Evolutionary conservation across 495 filamentous ascomycete genomes (phyloP).

Genomic region (Choiromyces venosus): DNA sequence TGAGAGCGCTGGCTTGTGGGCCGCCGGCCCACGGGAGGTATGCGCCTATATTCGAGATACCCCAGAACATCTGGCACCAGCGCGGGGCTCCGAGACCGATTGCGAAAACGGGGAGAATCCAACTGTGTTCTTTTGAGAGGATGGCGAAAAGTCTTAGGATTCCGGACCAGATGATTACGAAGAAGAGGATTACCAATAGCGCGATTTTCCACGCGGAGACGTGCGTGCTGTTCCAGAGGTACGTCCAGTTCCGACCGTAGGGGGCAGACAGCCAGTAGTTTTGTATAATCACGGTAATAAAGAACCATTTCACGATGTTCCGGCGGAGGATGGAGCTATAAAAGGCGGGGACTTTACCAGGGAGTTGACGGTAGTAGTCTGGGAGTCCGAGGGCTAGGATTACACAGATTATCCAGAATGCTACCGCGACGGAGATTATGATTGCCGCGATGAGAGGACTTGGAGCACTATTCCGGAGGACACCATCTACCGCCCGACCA

Average conservation of each 20-base stretch:
- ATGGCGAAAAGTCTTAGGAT: conserved; percentile 49
- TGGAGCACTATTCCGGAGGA: conserved; percentile 19
- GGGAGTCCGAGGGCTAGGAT: conserved; percentile 56
- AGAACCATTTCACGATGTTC: conserved; percentile 57
- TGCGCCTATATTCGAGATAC: conserved; percentile 52
- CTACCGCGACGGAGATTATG: conserved; percentile 49
- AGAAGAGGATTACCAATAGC: conserved; percentile 55
- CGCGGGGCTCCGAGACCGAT: conserved; percentile 54
- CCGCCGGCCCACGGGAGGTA: conserved; percentile 58
- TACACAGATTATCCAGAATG: conserved; percentile 52
- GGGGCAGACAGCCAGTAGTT: conserved; percentile 61
- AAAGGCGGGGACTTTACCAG: conserved; percentile 61
- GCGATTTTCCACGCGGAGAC: conserved; percentile 52
- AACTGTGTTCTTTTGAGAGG: conserved; percentile 54
- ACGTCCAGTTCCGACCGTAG: conserved; percentile 60
- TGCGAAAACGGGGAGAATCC: conserved; percentile 63
- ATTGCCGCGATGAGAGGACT: conserved; percentile 47
- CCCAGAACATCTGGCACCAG: conserved; percentile 65
- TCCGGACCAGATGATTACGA: conserved; percentile 54
- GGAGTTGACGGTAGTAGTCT: conserved; percentile 61
- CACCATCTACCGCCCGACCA: conserved; percentile 33
- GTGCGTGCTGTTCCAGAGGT: conserved; percentile 53
- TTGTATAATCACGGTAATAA: conserved; percentile 59
- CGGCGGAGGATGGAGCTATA: conserved; percentile 54
- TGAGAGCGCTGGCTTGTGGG: conserved; percentile 49